These are phyloP conservation scores for Citrus glauca DNA, from an alignment of 345 rosid genomes.

Conservation along the genomic window DNA sequence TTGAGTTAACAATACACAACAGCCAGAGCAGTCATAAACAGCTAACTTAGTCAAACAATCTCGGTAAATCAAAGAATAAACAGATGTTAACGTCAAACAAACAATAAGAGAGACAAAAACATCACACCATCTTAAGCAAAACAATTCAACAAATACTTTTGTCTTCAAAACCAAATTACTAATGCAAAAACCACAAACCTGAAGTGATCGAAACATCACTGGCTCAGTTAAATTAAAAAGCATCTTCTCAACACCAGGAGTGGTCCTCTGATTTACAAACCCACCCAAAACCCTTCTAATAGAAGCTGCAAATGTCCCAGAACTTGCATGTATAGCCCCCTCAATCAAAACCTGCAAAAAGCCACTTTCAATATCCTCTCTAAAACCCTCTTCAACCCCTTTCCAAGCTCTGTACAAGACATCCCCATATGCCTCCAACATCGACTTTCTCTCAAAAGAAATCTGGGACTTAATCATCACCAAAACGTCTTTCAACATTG, in stretches of 20 bases:
- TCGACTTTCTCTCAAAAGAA: slow-evolving; percentile 77
- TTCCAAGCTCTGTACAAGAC: slow-evolving; percentile 78
- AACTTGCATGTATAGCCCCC: slow-evolving; percentile 63
- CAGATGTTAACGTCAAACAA: neutral
- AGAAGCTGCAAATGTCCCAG: slow-evolving; percentile 51
- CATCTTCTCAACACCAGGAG: slow-evolving; percentile 79
- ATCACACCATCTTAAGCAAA: neutral
- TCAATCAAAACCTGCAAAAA: slow-evolving; percentile 73
- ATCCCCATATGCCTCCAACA: slow-evolving; percentile 83
- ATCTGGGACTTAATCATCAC: slow-evolving; percentile 88
- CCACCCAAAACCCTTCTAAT: slow-evolving; percentile 80
- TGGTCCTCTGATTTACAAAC: slow-evolving; percentile 63
- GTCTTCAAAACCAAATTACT: neutral
- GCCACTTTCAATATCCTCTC: slow-evolving; percentile 66
- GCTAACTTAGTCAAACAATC: neutral
- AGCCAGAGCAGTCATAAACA: neutral
- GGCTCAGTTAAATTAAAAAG: slow-evolving; percentile 84
- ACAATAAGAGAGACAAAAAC: neutral
- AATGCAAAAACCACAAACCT: slow-evolving; percentile 37
- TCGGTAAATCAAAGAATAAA: neutral
- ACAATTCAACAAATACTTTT: neutral
- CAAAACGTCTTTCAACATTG: slow-evolving; percentile 68
- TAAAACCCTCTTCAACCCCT: slow-evolving; percentile 48
- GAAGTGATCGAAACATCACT: slow-evolving; percentile 79
- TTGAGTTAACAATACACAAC: neutral